Evolutionary conservation across 768 basidiomycete genomes (phyloP).

Genomic region (Collybia sp.): DNA sequence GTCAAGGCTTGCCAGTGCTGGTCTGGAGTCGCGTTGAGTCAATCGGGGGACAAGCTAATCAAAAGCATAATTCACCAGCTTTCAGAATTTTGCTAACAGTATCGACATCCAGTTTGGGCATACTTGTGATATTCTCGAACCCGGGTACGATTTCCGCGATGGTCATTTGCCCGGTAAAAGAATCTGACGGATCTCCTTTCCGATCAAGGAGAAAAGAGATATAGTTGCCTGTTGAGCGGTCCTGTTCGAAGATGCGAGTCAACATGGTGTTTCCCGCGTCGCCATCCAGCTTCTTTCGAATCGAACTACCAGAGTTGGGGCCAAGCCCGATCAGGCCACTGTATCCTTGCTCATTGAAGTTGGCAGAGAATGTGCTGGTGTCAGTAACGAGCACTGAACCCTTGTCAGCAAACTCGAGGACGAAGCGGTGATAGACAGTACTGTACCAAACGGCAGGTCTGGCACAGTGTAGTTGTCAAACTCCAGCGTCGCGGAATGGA

Average conservation of each 20-base stretch:
- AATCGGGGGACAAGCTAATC: not conserved
- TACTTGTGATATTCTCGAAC: slow-evolving; percentile 54
- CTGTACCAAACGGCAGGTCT: slow-evolving; percentile 66
- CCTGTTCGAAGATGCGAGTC: slow-evolving; percentile 60
- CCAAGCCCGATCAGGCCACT: slow-evolving; percentile 75
- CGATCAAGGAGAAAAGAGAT: slow-evolving; percentile 68
- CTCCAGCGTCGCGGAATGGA: slow-evolving; percentile 46
- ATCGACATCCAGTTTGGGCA: slow-evolving; percentile 64
- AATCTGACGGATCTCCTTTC: slow-evolving; percentile 43
- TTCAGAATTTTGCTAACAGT: slow-evolving; percentile 55
- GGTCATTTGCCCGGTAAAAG: slow-evolving; percentile 61
- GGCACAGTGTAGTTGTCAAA: slow-evolving; percentile 55
- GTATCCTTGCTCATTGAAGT: slow-evolving; percentile 58
- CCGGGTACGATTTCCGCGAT: slow-evolving; percentile 60
- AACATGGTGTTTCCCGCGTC: slow-evolving; percentile 52
- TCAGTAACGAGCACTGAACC: slow-evolving; percentile 56
- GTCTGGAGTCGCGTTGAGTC: slow-evolving; percentile 27
- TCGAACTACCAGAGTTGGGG: slow-evolving; percentile 66
- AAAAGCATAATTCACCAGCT: slow-evolving; percentile 24
- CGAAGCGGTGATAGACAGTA: slow-evolving; percentile 1
- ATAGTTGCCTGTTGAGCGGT: slow-evolving; percentile 53
- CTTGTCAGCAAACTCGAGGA: not conserved
- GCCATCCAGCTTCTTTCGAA: slow-evolving; percentile 49
- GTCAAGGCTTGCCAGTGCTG: slow-evolving; percentile 81
- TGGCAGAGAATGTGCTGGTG: slow-evolving; percentile 56